These are phyloP conservation scores for Fraxinus latifolia DNA, from an alignment of 305 asterid genomes.

Conservation along the genomic window DNA sequence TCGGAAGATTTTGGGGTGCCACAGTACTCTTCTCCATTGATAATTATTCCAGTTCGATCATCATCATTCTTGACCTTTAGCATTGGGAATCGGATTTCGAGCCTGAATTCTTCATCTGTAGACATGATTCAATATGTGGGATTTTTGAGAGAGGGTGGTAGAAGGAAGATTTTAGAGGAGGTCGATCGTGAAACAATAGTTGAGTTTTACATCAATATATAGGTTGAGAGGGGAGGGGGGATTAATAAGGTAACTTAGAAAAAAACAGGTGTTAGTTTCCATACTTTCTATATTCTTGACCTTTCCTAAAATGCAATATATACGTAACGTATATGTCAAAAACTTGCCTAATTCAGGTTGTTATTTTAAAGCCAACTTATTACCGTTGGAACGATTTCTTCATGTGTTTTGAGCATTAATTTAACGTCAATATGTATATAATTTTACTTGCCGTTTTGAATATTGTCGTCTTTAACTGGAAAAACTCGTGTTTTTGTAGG, in stretches of 20 bases:
- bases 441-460: too few relatives aligned
- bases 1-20: conserved; percentile 2
- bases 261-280: not conserved
- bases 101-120: not conserved
- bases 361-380: not conserved
- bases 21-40: not conserved
- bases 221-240: too few relatives aligned
- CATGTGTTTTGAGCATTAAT: not conserved
- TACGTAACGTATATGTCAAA: not conserved
- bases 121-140: conserved; percentile 4
- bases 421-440: not conserved
- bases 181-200: not conserved
- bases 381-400: not conserved
- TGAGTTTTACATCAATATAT: not conserved
- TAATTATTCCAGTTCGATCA: not conserved
- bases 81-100: not conserved
- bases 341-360: not conserved
- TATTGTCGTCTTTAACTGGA: not conserved
- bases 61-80: conserved; percentile 3
- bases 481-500: too few relatives aligned
- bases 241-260: not conserved
- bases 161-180: not conserved
- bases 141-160: not conserved
- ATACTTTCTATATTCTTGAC: not conserved
- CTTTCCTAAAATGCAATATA: not conserved